phyloP scores from a whole-genome alignment of 2,329 filamentous ascomycete species.

The Colletotrichum aenigma region DNA sequence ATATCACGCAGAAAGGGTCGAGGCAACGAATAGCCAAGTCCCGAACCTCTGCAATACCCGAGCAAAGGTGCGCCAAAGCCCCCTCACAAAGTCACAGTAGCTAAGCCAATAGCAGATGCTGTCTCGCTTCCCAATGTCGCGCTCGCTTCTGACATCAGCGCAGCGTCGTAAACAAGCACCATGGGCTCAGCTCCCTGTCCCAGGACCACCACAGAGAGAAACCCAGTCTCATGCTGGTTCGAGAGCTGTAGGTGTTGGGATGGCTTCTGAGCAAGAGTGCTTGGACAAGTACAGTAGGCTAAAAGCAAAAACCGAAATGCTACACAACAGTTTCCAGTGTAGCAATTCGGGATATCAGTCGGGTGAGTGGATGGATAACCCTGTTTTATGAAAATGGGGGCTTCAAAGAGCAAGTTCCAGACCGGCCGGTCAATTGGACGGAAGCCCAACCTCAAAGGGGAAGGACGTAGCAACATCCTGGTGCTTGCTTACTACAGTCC shows the following conservation, averaged over 20 bases:
- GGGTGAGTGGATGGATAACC: neutral
- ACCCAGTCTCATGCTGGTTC: neutral
- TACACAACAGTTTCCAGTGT: neutral
- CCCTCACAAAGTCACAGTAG: neutral
- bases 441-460: neutral
- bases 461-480: neutral
- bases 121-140: neutral
- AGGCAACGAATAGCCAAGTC: fast-evolving
- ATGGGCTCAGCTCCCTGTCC: neutral
- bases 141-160: neutral
- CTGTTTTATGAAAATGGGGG: neutral
- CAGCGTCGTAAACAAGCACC: neutral
- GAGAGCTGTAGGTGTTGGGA: neutral
- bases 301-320: neutral
- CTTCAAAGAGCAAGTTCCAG: neutral
- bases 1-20: fast-evolving
- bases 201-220: neutral
- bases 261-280: fast-evolving
- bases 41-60: fast-evolving
- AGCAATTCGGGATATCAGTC: neutral
- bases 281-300: neutral
- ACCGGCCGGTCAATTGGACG: neutral
- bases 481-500: neutral
- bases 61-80: neutral
- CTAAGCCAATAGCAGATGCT: neutral